Conservation (phyloP, 129 eudicot genomes). For the Helianthus tuberosus region DNA sequence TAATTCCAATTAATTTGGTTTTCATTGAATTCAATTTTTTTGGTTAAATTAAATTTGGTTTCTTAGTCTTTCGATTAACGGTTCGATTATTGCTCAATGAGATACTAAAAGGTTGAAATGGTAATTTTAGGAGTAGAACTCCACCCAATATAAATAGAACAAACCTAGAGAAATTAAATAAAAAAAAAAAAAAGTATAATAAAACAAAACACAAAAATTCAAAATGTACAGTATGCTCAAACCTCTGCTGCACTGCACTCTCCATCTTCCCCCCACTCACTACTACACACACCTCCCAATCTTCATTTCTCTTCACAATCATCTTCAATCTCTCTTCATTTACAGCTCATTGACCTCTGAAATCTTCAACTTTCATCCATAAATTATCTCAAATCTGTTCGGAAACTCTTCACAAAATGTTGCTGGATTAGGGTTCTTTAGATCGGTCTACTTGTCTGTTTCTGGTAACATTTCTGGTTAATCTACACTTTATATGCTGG, state of each 20-base stretch:
- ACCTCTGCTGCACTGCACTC: slow-evolving; percentile 20
- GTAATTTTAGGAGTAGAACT: no score
- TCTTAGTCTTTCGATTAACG: no score
- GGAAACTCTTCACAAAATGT: neutral
- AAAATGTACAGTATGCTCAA: slow-evolving; percentile 32
- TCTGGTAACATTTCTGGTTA: neutral
- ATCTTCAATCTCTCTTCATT: neutral
- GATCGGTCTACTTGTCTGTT: slow-evolving; percentile 8
- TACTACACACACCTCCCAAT: slow-evolving; percentile 34
- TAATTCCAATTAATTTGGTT: no score
- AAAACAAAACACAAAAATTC: slow-evolving; percentile 36
- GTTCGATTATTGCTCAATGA: no score
- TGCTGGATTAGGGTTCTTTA: neutral
- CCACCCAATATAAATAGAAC: neutral
- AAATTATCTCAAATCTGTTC: neutral
- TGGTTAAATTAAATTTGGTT: no score
- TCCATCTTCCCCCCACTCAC: slow-evolving; percentile 18
- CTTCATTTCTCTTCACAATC: neutral
- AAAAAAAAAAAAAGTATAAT: neutral
- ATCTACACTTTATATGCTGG: neutral
- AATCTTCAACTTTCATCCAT: neutral
- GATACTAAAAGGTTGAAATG: no score
- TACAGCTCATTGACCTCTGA: neutral
- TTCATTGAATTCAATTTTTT: no score
- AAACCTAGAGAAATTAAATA: neutral